Evolutionary conservation across 495 filamentous ascomycete genomes (phyloP).

Genomic region (Margaritispora aquatica): DNA sequence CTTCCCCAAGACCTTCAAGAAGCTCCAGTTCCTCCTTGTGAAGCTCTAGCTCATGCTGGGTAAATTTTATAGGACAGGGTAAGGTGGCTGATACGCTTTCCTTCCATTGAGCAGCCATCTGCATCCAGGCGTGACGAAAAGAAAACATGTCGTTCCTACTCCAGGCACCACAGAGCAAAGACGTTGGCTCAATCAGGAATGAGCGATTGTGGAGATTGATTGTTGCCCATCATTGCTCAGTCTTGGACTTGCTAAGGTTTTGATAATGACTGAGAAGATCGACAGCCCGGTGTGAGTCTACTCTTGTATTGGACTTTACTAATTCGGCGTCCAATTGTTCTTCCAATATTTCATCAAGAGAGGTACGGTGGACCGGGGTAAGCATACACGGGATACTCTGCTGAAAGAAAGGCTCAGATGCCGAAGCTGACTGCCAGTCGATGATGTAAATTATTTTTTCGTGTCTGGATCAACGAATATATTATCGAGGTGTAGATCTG

Average conservation of each 20-base stretch:
- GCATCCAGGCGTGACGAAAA: slow-evolving; percentile 29
- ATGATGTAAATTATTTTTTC: slow-evolving; percentile 27
- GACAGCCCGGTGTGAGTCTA: slow-evolving; percentile 8
- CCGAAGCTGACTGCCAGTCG: slow-evolving; percentile 27
- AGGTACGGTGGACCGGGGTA: background rate
- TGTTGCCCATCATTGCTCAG: slow-evolving; percentile 10
- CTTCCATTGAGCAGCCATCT: slow-evolving; percentile 24
- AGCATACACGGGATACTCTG: slow-evolving; percentile 27
- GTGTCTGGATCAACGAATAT: slow-evolving; percentile 29
- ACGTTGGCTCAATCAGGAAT: slow-evolving; percentile 24
- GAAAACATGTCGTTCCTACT: slow-evolving; percentile 31
- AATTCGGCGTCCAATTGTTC: no score
- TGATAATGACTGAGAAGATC: slow-evolving; percentile 14
- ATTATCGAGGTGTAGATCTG: slow-evolving; percentile 31
- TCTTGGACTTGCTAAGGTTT: slow-evolving; percentile 7
- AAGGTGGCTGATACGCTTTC: slow-evolving; percentile 15
- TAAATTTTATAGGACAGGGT: slow-evolving; percentile 32
- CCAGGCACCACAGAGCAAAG: slow-evolving; percentile 29
- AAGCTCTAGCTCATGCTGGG: slow-evolving; percentile 24
- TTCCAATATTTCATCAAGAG: slow-evolving; percentile 4
- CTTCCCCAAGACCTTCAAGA: slow-evolving; percentile 15
- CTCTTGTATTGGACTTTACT: no score
- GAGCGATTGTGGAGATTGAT: slow-evolving; percentile 5
- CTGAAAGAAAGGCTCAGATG: slow-evolving; percentile 21
- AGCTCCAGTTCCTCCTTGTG: slow-evolving; percentile 27